Conservation (phyloP, 83 land plant genomes). For the Picea engelmannii region DNA sequence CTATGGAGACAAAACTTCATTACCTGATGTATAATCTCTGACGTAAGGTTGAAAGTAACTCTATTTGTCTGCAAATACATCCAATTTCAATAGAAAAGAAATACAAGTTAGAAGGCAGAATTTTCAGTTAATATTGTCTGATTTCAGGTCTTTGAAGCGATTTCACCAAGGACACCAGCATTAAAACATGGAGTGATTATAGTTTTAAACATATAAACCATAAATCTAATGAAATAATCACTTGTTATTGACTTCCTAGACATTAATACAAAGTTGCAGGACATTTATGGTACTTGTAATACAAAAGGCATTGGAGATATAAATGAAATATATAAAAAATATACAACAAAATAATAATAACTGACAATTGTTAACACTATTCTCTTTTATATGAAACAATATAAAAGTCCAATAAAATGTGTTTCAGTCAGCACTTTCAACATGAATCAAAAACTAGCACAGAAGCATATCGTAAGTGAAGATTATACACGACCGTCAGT, state of each 20-base stretch:
- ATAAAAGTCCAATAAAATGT: not conserved
- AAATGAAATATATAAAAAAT: too few relatives aligned
- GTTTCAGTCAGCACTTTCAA: not conserved
- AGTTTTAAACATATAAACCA: not conserved
- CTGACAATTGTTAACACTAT: not conserved
- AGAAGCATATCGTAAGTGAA: conserved; percentile 10
- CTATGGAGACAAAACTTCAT: not conserved
- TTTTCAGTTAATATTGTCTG: not conserved
- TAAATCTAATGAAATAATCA: not conserved
- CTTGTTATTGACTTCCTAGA: not conserved
- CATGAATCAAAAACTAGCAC: not conserved
- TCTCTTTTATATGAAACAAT: not conserved
- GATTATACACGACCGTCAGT: conserved; percentile 86
- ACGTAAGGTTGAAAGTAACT: conserved; percentile 92
- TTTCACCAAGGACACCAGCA: not conserved
- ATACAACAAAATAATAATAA: not conserved
- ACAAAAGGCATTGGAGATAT: too few relatives aligned
- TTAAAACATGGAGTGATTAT: not conserved
- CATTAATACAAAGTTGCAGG: not conserved
- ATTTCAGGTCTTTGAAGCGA: not conserved
- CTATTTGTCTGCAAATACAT: conserved; percentile 75
- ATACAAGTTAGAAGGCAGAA: not conserved
- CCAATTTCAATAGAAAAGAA: conserved; percentile 1
- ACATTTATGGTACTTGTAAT: too few relatives aligned
- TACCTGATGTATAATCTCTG: conserved; percentile 96